Conservation (phyloP, 345 rosid genomes). For the Salix caprea region DNA sequence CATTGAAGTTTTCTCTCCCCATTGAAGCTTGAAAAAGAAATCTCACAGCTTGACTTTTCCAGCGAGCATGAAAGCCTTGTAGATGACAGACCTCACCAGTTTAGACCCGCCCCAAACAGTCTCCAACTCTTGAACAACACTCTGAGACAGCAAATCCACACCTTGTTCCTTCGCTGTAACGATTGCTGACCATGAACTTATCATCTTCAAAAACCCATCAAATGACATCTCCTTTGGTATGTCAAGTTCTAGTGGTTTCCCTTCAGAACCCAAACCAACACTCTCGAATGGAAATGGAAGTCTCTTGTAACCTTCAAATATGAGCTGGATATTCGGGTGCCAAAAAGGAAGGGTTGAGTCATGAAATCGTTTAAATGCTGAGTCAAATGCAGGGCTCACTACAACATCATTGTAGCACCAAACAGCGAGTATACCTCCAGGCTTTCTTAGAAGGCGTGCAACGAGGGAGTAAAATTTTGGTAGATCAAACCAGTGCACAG, state of each 20-base stretch:
- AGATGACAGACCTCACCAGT: slow-evolving; percentile 35
- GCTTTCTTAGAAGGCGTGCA: slow-evolving; percentile 46
- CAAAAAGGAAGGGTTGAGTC: slow-evolving; percentile 45
- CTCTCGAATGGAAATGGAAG: slow-evolving; percentile 60
- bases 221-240: slow-evolving; percentile 50
- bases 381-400: slow-evolving; percentile 48
- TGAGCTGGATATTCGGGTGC: slow-evolving; percentile 24
- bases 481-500: slow-evolving; percentile 67
- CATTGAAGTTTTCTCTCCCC: neutral
- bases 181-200: slow-evolving; percentile 49
- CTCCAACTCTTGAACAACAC: slow-evolving; percentile 40
- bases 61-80: slow-evolving; percentile 54
- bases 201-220: slow-evolving; percentile 40
- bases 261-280: slow-evolving; percentile 55
- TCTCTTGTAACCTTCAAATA: slow-evolving; percentile 36
- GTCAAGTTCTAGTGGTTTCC: slow-evolving; percentile 45
- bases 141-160: slow-evolving; percentile 52
- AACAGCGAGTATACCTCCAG: slow-evolving; percentile 62
- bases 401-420: slow-evolving; percentile 54
- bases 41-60: slow-evolving; percentile 38
- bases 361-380: slow-evolving; percentile 33
- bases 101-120: slow-evolving; percentile 53
- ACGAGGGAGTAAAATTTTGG: slow-evolving; percentile 48
- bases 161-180: slow-evolving; percentile 46
- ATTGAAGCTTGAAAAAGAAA: neutral